Conservation (phyloP, 768 basidiomycete genomes). For the Mycena galopus region DNA sequence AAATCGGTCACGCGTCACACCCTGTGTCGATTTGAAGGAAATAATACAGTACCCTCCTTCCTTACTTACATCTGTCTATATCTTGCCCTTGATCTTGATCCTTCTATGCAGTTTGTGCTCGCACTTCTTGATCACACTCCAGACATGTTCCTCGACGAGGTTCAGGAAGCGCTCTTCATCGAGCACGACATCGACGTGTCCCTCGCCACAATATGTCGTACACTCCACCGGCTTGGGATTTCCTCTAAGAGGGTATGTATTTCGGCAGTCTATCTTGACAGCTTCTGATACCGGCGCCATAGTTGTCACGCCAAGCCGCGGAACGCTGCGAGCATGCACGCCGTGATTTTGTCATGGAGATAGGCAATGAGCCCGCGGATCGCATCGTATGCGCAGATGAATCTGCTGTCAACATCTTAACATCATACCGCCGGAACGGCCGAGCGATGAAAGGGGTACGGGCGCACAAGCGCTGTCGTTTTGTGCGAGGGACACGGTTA, state of each 20-base stretch:
- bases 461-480: slow-evolving; percentile 7
- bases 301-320: neutral
- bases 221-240: neutral
- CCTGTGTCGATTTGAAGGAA: too few relatives aligned
- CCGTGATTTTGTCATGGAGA: too few relatives aligned
- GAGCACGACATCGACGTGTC: neutral
- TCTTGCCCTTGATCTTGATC: neutral
- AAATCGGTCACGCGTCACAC: too few relatives aligned
- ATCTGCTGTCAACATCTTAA: too few relatives aligned
- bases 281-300: neutral
- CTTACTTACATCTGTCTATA: neutral
- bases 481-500: slow-evolving; percentile 24
- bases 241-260: neutral
- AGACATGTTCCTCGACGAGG: neutral
- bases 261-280: neutral
- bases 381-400: too few relatives aligned
- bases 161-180: neutral
- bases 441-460: slow-evolving; percentile 18
- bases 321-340: slow-evolving; percentile 2
- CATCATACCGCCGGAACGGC: slow-evolving; percentile 23
- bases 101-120: neutral
- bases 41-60: neutral
- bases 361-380: too few relatives aligned
- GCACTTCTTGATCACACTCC: neutral
- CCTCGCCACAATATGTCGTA: slow-evolving; percentile 1